Evolutionary conservation across 1,284 basidiomycete genomes (phyloP).

Genomic region (Ceratobasidium sp.): DNA sequence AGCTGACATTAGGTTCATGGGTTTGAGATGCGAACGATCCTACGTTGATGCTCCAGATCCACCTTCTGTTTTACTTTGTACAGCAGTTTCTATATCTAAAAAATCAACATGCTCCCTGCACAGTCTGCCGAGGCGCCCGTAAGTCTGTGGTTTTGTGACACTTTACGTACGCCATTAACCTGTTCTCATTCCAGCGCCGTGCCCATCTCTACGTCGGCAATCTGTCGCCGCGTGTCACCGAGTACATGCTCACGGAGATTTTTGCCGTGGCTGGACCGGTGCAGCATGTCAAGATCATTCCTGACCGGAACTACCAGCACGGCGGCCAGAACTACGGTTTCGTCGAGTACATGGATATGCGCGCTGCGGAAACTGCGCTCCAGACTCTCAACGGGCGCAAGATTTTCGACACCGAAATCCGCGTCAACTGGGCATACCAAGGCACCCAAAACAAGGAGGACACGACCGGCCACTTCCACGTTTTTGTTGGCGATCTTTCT

Average conservation of each 20-base stretch:
- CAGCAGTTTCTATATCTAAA: slow-evolving; percentile 43
- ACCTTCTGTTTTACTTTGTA: slow-evolving; percentile 42
- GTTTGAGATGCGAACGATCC: slow-evolving; percentile 36
- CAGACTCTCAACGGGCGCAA: slow-evolving; percentile 97
- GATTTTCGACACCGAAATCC: slow-evolving; percentile 97
- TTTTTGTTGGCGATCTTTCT: slow-evolving; percentile 98
- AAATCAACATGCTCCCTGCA: slow-evolving; percentile 38
- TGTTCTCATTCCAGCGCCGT: slow-evolving; percentile 56
- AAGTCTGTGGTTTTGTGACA: slow-evolving; percentile 53
- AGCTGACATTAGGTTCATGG: slow-evolving; percentile 37
- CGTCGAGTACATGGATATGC: slow-evolving; percentile 98
- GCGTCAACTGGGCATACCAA: slow-evolving; percentile 98
- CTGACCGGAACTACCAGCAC: slow-evolving; percentile 97
- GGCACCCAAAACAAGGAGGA: slow-evolving; percentile 97
- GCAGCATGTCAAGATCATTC: slow-evolving; percentile 98
- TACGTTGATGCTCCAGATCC: slow-evolving; percentile 35
- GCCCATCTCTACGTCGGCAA: slow-evolving; percentile 99
- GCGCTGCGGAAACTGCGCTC: slow-evolving; percentile 95
- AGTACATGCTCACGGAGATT: slow-evolving; percentile 96
- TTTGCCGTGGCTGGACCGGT: slow-evolving; percentile 96
- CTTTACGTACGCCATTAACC: slow-evolving; percentile 49
- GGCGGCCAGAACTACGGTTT: slow-evolving; percentile 99
- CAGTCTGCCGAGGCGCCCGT: slow-evolving; percentile 79
- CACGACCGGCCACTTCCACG: slow-evolving; percentile 94
- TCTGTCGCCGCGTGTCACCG: slow-evolving; percentile 91